These are phyloP conservation scores for Zelonia costaricensis DNA, from an alignment of 208 protist genomes.

Conservation along the genomic window DNA sequence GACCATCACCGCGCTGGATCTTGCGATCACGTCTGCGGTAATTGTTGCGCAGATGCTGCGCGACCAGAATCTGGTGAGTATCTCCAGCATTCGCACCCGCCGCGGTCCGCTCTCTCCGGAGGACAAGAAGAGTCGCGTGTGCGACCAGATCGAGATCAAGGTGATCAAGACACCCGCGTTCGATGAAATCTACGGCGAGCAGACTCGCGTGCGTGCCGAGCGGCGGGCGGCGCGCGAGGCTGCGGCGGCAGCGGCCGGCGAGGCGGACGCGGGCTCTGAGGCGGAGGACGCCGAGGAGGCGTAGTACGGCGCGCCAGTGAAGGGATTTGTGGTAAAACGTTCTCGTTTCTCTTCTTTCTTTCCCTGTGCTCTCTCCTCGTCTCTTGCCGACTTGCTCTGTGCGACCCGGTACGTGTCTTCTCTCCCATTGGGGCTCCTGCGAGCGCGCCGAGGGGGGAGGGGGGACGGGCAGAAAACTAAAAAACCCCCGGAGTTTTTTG, in stretches of 20 bases:
- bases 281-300: constrained; percentile 1
- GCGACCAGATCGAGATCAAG: constrained; percentile 48
- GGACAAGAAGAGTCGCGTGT: constrained; percentile 31
- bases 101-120: constrained; percentile 23
- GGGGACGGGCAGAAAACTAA: no score
- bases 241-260: constrained; percentile 14
- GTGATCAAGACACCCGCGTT: constrained; percentile 43
- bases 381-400: no score
- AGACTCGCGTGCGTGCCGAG: constrained; percentile 40
- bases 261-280: neutral
- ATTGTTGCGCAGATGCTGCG: constrained; percentile 56
- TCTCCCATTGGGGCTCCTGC: no score
- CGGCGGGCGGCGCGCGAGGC: constrained; percentile 40
- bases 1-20: constrained; percentile 43
- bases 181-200: constrained; percentile 47
- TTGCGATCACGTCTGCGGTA: constrained; percentile 48
- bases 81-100: constrained; percentile 49
- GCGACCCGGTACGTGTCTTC: no score
- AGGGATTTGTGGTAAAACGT: no score
- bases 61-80: constrained; percentile 52
- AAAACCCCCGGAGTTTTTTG: no score
- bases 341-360: neutral
- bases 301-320: no score
- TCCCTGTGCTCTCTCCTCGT: neutral
- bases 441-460: no score